Evolutionary conservation across 1,284 basidiomycete species (phyloP).

Genomic region (Ceraceosorus bombacis): DNA sequence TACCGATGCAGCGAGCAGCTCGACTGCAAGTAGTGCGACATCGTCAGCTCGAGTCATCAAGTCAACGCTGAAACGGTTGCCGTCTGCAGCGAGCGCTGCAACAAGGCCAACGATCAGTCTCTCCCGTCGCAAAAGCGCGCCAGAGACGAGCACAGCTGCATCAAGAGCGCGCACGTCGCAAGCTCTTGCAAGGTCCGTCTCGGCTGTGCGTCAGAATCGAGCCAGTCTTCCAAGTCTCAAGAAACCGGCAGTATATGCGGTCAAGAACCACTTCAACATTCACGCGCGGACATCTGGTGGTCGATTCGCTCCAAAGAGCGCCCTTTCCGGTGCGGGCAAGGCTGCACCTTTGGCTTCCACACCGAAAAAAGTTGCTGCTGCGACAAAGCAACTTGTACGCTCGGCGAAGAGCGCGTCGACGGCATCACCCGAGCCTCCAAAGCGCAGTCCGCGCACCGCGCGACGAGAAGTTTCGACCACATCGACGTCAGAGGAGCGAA

Average conservation of each 20-base stretch:
- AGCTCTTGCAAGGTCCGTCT: too few relatives aligned
- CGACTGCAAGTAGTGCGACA: not conserved
- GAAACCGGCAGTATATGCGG: constrained; percentile 2
- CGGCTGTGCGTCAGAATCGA: too few relatives aligned
- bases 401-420: not conserved
- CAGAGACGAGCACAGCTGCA: not conserved
- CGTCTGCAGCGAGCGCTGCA: too few relatives aligned
- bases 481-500: not conserved
- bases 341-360: constrained; percentile 6
- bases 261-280: constrained; percentile 12
- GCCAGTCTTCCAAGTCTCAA: not conserved
- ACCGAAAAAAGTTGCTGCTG: not conserved
- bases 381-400: not conserved
- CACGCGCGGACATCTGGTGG: constrained; percentile 17
- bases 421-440: not conserved
- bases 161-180: not conserved
- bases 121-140: not conserved
- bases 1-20: not conserved
- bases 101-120: not conserved
- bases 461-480: not conserved
- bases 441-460: not conserved
- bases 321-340: constrained; percentile 5
- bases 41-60: too few relatives aligned
- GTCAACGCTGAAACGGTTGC: too few relatives aligned
- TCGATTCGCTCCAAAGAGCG: constrained; percentile 14